phyloP scores from a whole-genome alignment of 768 basidiomycete genomes.

The Kwoniella sp. region DNA sequence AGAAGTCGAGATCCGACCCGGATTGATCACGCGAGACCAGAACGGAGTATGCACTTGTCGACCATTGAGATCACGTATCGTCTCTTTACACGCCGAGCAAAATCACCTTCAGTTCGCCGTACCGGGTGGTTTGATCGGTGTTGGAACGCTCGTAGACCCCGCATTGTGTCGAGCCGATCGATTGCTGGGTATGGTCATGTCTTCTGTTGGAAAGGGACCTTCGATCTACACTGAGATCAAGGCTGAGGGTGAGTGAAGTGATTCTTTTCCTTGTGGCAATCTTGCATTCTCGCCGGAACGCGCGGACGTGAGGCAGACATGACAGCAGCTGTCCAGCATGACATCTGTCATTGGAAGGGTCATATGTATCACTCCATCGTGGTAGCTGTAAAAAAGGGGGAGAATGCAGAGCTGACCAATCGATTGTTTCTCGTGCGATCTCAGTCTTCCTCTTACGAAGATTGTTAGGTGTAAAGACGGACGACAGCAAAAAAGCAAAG shows the following conservation, averaged over 20 bases:
- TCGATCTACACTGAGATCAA: conserved; percentile 74
- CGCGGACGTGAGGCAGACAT: no score
- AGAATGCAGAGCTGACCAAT: not conserved
- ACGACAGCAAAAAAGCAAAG: conserved; percentile 98
- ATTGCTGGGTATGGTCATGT: conserved; percentile 92
- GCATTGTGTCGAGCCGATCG: conserved; percentile 96
- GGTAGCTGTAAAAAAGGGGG: no score
- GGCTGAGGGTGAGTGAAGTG: conserved; percentile 54
- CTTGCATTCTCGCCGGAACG: no score
- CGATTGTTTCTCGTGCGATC: not conserved
- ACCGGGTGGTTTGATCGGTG: conserved; percentile 96
- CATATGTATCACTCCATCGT: no score
- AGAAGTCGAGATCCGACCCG: conserved; percentile 95
- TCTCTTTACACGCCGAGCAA: conserved; percentile 90
- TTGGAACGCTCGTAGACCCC: conserved; percentile 94
- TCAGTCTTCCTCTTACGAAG: conserved; percentile 86
- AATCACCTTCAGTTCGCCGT: conserved; percentile 93
- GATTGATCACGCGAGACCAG: conserved; percentile 92
- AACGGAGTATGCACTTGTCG: conserved; percentile 86
- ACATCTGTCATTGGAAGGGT: no score
- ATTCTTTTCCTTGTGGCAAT: not conserved
- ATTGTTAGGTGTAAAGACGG: conserved; percentile 94
- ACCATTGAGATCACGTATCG: conserved; percentile 88
- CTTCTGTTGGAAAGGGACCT: conserved; percentile 89
- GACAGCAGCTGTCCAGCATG: no score